Conservation (phyloP, 2,329 filamentous ascomycete genomes). For the Pleoardoris graminearum region DNA sequence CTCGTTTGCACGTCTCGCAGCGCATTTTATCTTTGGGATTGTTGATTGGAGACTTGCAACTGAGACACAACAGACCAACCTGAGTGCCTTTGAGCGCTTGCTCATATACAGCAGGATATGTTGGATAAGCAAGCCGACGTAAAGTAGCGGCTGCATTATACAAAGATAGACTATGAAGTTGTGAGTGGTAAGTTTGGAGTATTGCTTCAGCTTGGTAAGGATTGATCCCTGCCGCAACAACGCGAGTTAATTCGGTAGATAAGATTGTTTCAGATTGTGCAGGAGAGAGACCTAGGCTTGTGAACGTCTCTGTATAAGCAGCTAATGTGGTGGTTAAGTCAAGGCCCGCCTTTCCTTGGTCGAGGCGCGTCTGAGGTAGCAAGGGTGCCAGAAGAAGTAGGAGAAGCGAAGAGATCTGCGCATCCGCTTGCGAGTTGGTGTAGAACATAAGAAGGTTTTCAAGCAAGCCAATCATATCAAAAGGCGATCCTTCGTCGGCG, state of each 20-base stretch:
- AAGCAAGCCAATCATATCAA: conserved; percentile 49
- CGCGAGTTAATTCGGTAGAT: conserved; percentile 44
- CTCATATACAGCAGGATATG: conserved; percentile 61
- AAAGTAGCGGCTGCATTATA: conserved; percentile 59
- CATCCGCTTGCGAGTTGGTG: conserved; percentile 47
- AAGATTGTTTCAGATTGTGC: conserved; percentile 48
- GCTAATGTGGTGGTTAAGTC: conserved; percentile 37
- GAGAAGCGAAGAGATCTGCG: conserved; percentile 53
- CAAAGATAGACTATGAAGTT: conserved; percentile 52
- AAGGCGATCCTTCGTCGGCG: conserved; percentile 41
- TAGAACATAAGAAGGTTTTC: conserved; percentile 49
- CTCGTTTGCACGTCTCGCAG: conserved; percentile 55
- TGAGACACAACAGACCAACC: conserved; percentile 59
- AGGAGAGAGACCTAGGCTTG: conserved; percentile 41
- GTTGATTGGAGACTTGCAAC: conserved; percentile 60
- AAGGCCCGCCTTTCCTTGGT: conserved; percentile 30
- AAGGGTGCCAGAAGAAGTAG: conserved; percentile 52
- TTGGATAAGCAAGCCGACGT: conserved; percentile 59
- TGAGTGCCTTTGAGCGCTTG: conserved; percentile 59
- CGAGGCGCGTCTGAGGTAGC: conserved; percentile 47
- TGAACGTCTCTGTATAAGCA: conserved; percentile 47
- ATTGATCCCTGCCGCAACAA: conserved; percentile 51
- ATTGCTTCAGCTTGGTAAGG: conserved; percentile 59
- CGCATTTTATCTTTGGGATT: conserved; percentile 55
- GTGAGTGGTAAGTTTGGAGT: conserved; percentile 61